Percentiles rank a stretch among this genome's conserved stretches.
Evolutionary conservation across 805 yeast genomes (phyloP).

Genomic region (Wickerhamiella bombiphila): DNA sequence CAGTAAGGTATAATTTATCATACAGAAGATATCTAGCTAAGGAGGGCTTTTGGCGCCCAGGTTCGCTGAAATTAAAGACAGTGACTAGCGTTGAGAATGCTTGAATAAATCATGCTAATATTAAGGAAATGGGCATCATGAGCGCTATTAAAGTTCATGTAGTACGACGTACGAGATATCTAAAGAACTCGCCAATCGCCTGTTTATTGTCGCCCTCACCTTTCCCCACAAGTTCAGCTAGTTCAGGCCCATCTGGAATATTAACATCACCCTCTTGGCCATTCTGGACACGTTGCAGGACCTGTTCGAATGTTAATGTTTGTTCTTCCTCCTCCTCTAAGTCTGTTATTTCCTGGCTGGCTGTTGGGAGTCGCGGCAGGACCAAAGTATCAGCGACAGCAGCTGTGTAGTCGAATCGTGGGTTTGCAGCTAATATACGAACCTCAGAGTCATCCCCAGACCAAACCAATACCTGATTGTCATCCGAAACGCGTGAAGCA

Average conservation of each 20-base stretch:
- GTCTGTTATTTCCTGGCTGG: background rate
- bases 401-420: background rate
- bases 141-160: background rate
- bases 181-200: slow-evolving; percentile 2
- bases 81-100: no score
- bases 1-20: no score
- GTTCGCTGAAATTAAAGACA: no score
- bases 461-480: background rate
- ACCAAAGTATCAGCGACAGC: background rate
- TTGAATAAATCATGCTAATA: no score
- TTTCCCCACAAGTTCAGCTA: background rate
- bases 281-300: background rate
- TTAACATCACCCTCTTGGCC: background rate
- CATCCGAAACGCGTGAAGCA: no score
- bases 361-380: background rate
- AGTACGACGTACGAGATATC: slow-evolving; percentile 1
- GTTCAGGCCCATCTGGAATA: background rate
- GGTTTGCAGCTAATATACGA: background rate
- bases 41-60: no score
- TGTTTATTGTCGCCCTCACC: background rate
- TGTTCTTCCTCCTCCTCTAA: background rate
- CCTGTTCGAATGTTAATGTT: background rate
- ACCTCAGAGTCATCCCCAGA: background rate
- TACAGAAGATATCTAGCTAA: no score
- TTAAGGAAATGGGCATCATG: no score